phyloP scores from a whole-genome alignment of 768 basidiomycete genomes.

The Hygrophoropsis aurantiaca region DNA sequence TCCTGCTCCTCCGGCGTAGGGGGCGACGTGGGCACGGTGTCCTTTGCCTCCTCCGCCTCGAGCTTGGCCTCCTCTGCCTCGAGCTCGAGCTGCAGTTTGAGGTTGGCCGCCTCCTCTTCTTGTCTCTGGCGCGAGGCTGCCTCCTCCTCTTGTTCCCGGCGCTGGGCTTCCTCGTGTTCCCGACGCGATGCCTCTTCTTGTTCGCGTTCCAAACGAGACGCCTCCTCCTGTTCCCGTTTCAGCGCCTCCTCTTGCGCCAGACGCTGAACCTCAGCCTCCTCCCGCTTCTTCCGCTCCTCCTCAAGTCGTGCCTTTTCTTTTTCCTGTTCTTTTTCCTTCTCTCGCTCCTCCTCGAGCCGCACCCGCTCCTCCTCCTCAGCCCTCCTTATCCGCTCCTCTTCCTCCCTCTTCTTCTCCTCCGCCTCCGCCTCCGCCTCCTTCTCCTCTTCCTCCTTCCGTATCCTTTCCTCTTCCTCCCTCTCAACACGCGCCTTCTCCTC shows the following conservation, averaged over 20 bases:
- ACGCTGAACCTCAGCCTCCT: constrained; percentile 33
- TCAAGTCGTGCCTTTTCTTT: constrained; percentile 38
- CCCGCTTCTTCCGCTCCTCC: constrained; percentile 37
- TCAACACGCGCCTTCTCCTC: constrained; percentile 38
- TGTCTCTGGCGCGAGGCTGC: constrained; percentile 17
- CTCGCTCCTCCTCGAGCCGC: constrained; percentile 30
- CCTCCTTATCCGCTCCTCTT: constrained; percentile 29
- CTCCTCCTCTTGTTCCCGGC: no score
- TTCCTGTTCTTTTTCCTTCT: constrained; percentile 35
- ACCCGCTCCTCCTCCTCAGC: constrained; percentile 25
- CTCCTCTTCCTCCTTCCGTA: constrained; percentile 37
- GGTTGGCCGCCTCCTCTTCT: constrained; percentile 27
- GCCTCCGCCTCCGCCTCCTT: constrained; percentile 47
- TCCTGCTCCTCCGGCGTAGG: constrained; percentile 46
- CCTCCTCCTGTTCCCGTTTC: constrained; percentile 1
- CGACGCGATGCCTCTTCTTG: constrained; percentile 22
- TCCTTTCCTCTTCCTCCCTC: constrained; percentile 36
- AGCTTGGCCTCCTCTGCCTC: constrained; percentile 35
- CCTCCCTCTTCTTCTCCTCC: constrained; percentile 40
- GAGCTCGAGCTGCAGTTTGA: constrained; percentile 29
- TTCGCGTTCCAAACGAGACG: constrained; percentile 12
- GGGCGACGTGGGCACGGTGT: constrained; percentile 30
- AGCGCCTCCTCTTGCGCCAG: constrained; percentile 17
- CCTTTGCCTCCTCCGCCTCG: constrained; percentile 27
- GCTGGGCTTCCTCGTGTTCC: constrained; percentile 4